Conservation (phyloP, 768 basidiomycete genomes). For the Leucosporidium creatinivorum region DNA sequence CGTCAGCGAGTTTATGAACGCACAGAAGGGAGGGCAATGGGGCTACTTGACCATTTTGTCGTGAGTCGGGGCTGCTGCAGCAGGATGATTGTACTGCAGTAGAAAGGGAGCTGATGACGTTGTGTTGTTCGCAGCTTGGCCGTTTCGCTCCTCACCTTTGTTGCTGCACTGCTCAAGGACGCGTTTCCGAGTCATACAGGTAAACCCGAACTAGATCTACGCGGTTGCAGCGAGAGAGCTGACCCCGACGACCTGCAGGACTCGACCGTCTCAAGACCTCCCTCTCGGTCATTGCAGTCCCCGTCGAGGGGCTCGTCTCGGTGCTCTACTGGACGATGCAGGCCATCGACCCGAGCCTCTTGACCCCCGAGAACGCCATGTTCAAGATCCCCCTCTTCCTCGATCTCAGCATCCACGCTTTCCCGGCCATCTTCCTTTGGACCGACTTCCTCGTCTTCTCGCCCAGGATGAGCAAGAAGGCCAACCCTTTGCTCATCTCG, state of each 20-base stretch:
- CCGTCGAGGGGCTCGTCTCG: conserved; percentile 30
- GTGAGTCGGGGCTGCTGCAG: background rate
- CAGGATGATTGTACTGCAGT: background rate
- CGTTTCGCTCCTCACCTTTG: conserved; percentile 25
- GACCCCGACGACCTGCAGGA: background rate
- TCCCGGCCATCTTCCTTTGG: conserved; percentile 34
- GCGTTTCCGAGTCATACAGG: conserved; percentile 14
- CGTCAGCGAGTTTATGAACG: conserved; percentile 16
- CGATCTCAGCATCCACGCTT: conserved; percentile 31
- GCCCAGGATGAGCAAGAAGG: conserved; percentile 27
- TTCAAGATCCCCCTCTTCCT: conserved; percentile 29
- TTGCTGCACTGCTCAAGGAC: conserved; percentile 28
- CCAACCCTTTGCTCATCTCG: conserved; percentile 21
- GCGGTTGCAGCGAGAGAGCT: no score
- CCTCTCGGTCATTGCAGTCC: conserved; percentile 22
- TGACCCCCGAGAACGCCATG: conserved; percentile 23
- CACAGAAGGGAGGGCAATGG: conserved; percentile 18
- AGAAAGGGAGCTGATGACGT: background rate
- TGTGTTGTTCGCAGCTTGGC: conserved; percentile 14
- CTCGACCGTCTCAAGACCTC: conserved; percentile 25
- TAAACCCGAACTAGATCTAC: background rate
- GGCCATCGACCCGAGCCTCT: conserved; percentile 27
- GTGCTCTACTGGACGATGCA: conserved; percentile 33
- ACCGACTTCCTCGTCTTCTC: conserved; percentile 33
- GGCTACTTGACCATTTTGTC: conserved; percentile 26